Evolutionary conservation across 2,329 filamentous ascomycete genomes (phyloP).

Genomic region (Alternaria infectoria): DNA sequence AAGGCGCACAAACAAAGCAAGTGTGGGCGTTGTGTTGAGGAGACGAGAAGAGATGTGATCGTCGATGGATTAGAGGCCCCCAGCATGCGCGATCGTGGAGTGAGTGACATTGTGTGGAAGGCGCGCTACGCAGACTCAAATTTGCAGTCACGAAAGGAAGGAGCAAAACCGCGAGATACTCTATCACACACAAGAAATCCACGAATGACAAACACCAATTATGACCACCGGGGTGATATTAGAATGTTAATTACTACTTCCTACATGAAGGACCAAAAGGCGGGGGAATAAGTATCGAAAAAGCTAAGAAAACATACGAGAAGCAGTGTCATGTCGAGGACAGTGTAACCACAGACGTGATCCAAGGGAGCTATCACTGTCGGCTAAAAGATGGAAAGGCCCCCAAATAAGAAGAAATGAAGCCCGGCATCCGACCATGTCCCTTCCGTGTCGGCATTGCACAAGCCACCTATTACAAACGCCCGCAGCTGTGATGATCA

Average conservation of each 20-base stretch:
- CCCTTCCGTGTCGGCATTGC: constrained; percentile 34
- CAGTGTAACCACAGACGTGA: constrained; percentile 27
- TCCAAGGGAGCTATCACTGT: constrained; percentile 30
- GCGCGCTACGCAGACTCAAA: rapidly evolving
- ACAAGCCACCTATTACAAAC: constrained; percentile 40
- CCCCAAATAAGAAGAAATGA: constrained; percentile 39
- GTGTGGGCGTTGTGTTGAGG: neutral
- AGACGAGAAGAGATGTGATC: neutral
- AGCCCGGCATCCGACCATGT: constrained; percentile 30
- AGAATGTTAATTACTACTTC: constrained; percentile 51
- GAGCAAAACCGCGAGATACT: neutral
- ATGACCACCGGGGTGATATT: constrained; percentile 43
- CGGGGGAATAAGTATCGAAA: constrained; percentile 51
- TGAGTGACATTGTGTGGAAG: neutral
- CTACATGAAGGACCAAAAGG: constrained; percentile 47
- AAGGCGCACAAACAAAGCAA: neutral
- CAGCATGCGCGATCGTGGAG: neutral
- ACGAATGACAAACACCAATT: neutral
- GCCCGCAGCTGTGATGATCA: constrained; percentile 34
- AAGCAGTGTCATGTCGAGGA: constrained; percentile 44
- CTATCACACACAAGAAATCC: neutral
- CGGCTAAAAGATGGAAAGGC: constrained; percentile 34
- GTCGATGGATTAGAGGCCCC: neutral
- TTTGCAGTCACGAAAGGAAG: neutral
- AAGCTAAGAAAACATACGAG: constrained; percentile 50